Evolutionary conservation across 2,329 filamentous ascomycete genomes (phyloP), one percentile per base, ranked within the genome.

Genomic region (Epicoccum nigrum): DNA sequence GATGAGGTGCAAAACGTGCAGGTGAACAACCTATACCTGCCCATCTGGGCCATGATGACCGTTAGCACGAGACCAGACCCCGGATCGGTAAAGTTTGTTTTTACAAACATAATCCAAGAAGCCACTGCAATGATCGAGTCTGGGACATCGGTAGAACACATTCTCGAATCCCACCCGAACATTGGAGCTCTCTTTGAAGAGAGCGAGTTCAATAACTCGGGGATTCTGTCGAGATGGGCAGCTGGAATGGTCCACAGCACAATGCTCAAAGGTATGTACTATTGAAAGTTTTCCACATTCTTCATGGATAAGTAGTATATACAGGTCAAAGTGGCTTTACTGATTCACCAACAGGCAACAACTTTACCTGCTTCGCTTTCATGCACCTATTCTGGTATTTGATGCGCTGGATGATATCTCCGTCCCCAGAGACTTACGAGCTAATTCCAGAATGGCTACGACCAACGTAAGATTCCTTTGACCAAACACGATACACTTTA

Each of bases 391-490:
- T 59, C 40, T 65, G 63, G 63, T 63, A 53, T 20, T 41, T 65
- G 0, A 63, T 59, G 58, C 51, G 63, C 25, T 65, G 63, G 63
- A 64, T 65, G 61, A 59, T 65, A 13, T 64, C 50, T 0, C 63
- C 63, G 7, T 63, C 61, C 1, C 56, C 56, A 4, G 55, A 64
- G 35, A 64, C 63, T 2, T 65, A 65, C 16, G 56, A 56, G 20
- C 30, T 51, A 17, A 60, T 65, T 13, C 63, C 63, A 19, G 59
- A 64, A 20, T 65, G 61, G 63, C 42, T 65, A 4, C 55, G 63
- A 20, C 63, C 63, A 5, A 65, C 63, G 42, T 62, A 57, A 47
- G 59, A 35, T 3, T 19, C 27, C 21, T 19, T 12, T 7, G 23
- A 23, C 13, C 11, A 3, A 15, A n/a, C 11, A 7, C 12, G 4